phyloP scores from a whole-genome alignment of 495 filamentous ascomycete genomes.

The Penicillium egyptiacum region DNA sequence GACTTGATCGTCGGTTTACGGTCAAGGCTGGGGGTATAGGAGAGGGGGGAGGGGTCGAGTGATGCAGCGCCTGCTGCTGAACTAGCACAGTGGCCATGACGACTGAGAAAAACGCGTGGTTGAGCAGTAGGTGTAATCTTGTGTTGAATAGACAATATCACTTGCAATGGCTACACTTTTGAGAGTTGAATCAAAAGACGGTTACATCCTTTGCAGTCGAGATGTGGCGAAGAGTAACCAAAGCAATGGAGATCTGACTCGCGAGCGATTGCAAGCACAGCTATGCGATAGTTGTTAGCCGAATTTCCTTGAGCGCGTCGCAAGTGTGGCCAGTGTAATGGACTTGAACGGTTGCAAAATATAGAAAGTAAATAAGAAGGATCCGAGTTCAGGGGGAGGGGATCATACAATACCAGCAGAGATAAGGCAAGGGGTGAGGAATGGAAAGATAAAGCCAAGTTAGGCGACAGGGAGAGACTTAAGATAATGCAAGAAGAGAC shows the following conservation, averaged over 20 bases:
- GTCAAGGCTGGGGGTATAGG: conserved; percentile 39
- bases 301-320: background rate
- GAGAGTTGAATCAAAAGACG: conserved; percentile 11
- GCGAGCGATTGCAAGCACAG: background rate
- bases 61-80: conserved; percentile 47
- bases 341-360: background rate
- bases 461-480: background rate
- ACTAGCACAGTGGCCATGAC: conserved; percentile 56
- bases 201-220: conserved; percentile 20
- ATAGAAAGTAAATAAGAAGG: background rate
- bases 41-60: conserved; percentile 47
- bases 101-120: conserved; percentile 1
- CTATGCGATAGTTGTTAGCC: background rate
- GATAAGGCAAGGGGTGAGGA: conserved; percentile 10
- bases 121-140: conserved; percentile 4
- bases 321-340: background rate
- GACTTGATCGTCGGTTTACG: conserved; percentile 48
- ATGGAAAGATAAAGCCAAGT: conserved; percentile 1
- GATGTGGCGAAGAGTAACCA: background rate
- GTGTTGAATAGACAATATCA: background rate
- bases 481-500: background rate
- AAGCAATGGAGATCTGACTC: conserved; percentile 1
- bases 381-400: background rate
- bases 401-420: background rate
- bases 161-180: conserved; percentile 5